A percentile compares a stretch with the other conserved stretches of the same genome.
phyloP scores from a whole-genome alignment of 1,284 basidiomycete genomes.

The Flammula alnicola region DNA sequence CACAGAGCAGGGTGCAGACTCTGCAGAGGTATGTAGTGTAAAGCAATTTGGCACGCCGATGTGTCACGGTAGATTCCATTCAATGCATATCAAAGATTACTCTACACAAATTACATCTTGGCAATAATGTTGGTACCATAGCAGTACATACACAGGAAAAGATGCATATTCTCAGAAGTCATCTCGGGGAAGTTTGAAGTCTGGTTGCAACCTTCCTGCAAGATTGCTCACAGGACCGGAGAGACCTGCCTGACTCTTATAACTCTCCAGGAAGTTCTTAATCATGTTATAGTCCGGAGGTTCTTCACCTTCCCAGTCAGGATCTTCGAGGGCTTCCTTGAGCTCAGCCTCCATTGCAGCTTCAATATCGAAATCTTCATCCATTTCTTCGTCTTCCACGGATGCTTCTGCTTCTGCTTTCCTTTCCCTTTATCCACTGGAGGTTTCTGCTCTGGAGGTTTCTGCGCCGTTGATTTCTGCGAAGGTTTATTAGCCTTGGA shows the following conservation, averaged over 20 bases:
- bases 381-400: constrained; percentile 32
- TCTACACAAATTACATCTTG: no score
- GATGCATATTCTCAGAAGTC: no score
- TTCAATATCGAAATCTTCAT: constrained; percentile 67
- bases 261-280: constrained; percentile 95
- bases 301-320: constrained; percentile 57
- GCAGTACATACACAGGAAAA: no score
- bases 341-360: constrained; percentile 88
- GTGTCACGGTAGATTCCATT: no score
- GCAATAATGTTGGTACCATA: no score
- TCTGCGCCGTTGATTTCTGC: constrained; percentile 14
- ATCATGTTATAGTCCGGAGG: constrained; percentile 86
- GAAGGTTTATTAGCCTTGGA: constrained; percentile 23
- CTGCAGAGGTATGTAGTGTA: no score
- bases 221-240: constrained; percentile 90
- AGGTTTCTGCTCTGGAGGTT: constrained; percentile 4
- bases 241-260: constrained; percentile 85
- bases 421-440: constrained; percentile 30
- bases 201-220: constrained; percentile 79
- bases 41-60: no score
- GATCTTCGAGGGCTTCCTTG: constrained; percentile 61
- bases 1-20: no score
- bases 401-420: constrained; percentile 35
- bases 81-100: no score
- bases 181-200: constrained; percentile 75